phyloP scores from a whole-genome alignment of 768 basidiomycete genomes.

The Mycena crocata region DNA sequence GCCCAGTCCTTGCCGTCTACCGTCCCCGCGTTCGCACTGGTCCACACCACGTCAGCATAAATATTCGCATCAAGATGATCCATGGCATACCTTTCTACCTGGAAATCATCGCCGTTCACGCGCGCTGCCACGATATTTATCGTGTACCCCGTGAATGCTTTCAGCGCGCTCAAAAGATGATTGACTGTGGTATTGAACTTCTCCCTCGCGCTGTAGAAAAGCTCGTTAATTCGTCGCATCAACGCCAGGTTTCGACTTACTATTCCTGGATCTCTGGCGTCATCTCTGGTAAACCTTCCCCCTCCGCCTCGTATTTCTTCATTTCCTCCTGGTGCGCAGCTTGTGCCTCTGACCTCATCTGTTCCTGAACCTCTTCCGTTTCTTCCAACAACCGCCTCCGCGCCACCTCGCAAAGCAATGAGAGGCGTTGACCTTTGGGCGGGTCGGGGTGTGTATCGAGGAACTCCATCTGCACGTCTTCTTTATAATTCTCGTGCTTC shows the following conservation, averaged over 20 bases:
- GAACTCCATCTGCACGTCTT: neutral
- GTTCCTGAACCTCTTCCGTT: neutral
- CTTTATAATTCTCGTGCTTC: neutral
- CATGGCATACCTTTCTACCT: neutral
- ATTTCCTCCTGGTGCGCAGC: neutral
- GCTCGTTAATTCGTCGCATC: neutral
- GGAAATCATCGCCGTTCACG: neutral
- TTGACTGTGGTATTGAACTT: neutral
- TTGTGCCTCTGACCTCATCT: neutral
- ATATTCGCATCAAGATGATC: neutral
- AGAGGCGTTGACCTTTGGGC: neutral
- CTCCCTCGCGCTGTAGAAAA: neutral
- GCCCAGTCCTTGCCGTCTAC: conserved; percentile 7
- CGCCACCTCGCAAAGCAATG: neutral
- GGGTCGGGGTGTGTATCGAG: neutral
- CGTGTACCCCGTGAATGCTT: neutral
- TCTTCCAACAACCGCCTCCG: neutral
- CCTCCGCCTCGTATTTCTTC: neutral
- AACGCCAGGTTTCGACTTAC: neutral
- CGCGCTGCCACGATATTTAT: neutral
- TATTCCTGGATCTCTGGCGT: neutral
- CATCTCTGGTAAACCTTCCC: neutral
- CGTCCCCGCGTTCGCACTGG: neutral
- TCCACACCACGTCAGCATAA: too few relatives aligned
- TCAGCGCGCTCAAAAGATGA: neutral